Conservation (phyloP, 441 rosid species). For the Dalechampia spathulata region DNA sequence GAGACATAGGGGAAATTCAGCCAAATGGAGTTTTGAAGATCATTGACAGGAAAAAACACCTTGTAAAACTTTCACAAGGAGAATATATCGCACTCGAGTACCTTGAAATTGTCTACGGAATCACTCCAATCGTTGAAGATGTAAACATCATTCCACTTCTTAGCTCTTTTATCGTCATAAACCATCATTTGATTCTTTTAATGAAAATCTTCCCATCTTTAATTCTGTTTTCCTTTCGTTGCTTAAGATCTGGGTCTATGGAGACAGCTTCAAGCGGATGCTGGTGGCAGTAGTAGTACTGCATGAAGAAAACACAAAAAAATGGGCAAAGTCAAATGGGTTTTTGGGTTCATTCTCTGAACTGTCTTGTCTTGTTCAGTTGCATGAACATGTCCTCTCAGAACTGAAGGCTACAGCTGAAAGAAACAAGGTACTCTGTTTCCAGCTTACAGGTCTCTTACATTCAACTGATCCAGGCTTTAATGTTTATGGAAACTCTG, state of each 20-base stretch:
- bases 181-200: not conserved
- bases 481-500: not conserved
- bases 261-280: conserved; percentile 78
- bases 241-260: conserved; percentile 81
- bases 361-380: conserved; percentile 60
- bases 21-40: conserved; percentile 78
- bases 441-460: too few species aligned
- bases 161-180: not conserved
- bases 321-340: conserved; percentile 62
- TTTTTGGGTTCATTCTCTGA: conserved; percentile 35
- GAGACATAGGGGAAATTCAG: conserved; percentile 77
- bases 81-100: conserved; percentile 88
- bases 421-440: conserved; percentile 67
- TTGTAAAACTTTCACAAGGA: conserved; percentile 92
- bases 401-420: conserved; percentile 59
- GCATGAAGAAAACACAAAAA: conserved; percentile 51
- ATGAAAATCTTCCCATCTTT: too few species aligned
- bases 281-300: conserved; percentile 69
- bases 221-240: too few species aligned
- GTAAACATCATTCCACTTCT: conserved; percentile 28
- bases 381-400: conserved; percentile 42
- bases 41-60: conserved; percentile 92
- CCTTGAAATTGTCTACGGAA: conserved; percentile 64
- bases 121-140: conserved; percentile 63
- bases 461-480: too few species aligned